Percentiles rank a stretch among this genome's conserved stretches.
phyloP scores from a whole-genome alignment of 2,329 filamentous ascomycete genomes.

The Sporothrix luriei region DNA sequence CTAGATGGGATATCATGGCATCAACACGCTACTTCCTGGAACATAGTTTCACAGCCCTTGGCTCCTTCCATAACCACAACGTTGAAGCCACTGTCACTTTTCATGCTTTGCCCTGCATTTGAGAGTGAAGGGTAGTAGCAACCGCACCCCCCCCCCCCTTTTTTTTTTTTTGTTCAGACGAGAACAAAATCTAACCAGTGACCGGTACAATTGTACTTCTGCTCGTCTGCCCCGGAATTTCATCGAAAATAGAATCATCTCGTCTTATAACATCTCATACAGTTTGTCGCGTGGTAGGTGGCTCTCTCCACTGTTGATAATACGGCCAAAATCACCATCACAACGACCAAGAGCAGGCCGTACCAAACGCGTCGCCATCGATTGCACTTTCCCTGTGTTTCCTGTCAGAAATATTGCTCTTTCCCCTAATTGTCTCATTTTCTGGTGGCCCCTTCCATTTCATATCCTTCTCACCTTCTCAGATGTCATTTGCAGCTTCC shows the following conservation, averaged over 20 bases:
- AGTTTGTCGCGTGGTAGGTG: not conserved
- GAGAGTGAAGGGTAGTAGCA: not conserved
- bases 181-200: not conserved
- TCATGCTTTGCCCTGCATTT: not conserved
- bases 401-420: not conserved
- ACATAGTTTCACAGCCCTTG: not conserved
- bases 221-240: not conserved
- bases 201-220: not conserved
- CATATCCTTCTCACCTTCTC: not conserved
- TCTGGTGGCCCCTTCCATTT: constrained; percentile 15
- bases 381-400: constrained; percentile 18
- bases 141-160: not conserved
- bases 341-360: not conserved
- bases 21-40: not conserved
- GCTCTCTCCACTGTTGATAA: not conserved
- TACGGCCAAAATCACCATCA: not conserved
- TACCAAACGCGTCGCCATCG: not conserved
- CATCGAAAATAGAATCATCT: not conserved
- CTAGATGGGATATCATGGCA: not conserved
- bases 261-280: not conserved
- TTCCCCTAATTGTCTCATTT: not conserved
- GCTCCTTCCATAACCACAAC: constrained; percentile 13
- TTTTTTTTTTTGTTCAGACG: constrained; percentile 8
- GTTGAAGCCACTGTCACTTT: not conserved
- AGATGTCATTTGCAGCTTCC: not conserved